These are phyloP conservation scores for Fusarium camptoceras DNA, from an alignment of 2,329 filamentous ascomycete genomes.

Conservation along the genomic window DNA sequence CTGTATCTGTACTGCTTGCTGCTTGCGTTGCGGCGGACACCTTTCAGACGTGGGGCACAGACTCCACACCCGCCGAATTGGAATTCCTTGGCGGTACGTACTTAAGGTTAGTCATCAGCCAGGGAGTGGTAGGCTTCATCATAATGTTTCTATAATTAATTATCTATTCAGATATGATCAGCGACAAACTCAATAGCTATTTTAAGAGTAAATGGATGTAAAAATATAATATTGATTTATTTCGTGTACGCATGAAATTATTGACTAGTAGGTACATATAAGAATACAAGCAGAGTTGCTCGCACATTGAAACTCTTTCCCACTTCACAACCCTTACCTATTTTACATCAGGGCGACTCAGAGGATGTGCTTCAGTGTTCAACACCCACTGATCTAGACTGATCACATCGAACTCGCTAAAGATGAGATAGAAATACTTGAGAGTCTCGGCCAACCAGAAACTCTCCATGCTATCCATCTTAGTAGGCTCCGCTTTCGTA, in stretches of 20 bases:
- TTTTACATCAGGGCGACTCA: slow-evolving; percentile 47
- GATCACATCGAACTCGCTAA: slow-evolving; percentile 67
- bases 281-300: slow-evolving; percentile 17
- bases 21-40: slow-evolving; percentile 44
- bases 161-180: no score
- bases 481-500: slow-evolving; percentile 47
- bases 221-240: neutral
- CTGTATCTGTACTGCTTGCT: slow-evolving; percentile 29
- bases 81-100: slow-evolving; percentile 33
- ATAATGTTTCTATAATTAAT: neutral
- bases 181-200: neutral
- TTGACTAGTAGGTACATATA: neutral
- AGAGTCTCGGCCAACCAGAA: slow-evolving; percentile 79
- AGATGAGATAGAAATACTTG: slow-evolving; percentile 75
- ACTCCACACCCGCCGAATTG: slow-evolving; percentile 18
- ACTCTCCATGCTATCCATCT: slow-evolving; percentile 76
- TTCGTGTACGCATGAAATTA: slow-evolving; percentile 2
- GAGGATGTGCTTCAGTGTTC: slow-evolving; percentile 67
- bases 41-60: slow-evolving; percentile 47
- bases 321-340: slow-evolving; percentile 24
- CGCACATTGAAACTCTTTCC: slow-evolving; percentile 8
- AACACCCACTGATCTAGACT: slow-evolving; percentile 73
- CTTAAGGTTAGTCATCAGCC: slow-evolving; percentile 36
- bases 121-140: neutral
- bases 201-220: neutral